Conservation (phyloP, 1,284 basidiomycete genomes). For the Bjerkandera adusta region DNA sequence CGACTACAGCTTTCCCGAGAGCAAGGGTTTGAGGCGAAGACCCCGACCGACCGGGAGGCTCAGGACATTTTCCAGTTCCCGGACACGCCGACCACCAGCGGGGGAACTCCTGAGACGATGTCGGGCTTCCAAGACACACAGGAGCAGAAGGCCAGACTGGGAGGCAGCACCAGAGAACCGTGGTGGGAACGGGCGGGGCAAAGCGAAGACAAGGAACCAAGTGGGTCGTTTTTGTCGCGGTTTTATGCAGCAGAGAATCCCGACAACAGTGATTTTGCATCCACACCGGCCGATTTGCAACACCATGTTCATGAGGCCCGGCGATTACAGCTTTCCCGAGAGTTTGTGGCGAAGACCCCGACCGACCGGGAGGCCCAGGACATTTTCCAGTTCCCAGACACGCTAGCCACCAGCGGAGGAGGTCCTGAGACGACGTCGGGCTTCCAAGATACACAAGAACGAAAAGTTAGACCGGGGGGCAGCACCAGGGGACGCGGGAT, state of each 20-base stretch:
- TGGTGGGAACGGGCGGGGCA: too few species aligned
- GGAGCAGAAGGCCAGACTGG: too few species aligned
- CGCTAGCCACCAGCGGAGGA: too few species aligned
- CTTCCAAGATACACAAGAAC: not conserved
- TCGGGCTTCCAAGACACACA: too few species aligned
- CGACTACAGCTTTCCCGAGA: slow-evolving; percentile 19
- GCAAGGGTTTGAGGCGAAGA: not conserved
- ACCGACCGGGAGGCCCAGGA: not conserved
- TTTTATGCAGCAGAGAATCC: slow-evolving; percentile 19
- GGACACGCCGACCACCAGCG: too few species aligned
- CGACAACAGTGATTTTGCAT: not conserved
- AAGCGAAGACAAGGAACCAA: not conserved
- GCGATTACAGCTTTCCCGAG: slow-evolving; percentile 18
- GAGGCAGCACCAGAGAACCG: too few species aligned
- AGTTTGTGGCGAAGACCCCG: not conserved
- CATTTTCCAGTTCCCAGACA: not conserved
- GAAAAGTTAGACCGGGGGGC: not conserved
- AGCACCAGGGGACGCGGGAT: slow-evolving; percentile 33
- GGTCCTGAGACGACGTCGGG: not conserved
- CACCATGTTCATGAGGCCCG: slow-evolving; percentile 12
- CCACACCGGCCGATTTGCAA: slow-evolving; percentile 8
- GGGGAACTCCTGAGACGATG: too few species aligned
- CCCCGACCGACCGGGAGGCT: not conserved
- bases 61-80: not conserved
- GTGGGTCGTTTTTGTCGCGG: slow-evolving; percentile 20